Evolutionary conservation across 306 rosid genomes (phyloP).

Genomic region (barrel medic (Medicago truncatula)): DNA sequence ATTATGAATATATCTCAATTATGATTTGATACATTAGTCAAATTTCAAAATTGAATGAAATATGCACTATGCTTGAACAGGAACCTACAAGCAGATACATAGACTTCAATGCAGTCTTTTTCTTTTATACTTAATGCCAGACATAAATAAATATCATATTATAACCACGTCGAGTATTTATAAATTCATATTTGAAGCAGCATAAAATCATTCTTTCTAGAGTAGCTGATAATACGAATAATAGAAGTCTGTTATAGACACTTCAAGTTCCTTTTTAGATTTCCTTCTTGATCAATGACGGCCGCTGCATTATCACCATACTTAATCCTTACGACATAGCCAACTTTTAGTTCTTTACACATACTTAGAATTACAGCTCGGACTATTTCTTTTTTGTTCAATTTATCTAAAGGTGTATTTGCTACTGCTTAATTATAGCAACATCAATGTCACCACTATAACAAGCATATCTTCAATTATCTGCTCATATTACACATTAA

Average conservation of each 20-base stretch:
- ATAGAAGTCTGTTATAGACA: background rate
- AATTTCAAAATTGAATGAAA: constrained; percentile 23
- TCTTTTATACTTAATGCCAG: background rate
- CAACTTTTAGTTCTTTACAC: background rate
- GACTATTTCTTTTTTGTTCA: background rate
- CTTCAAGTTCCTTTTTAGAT: background rate
- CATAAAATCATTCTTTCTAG: background rate
- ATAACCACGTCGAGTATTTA: background rate
- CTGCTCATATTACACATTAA: background rate
- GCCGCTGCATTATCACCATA: background rate
- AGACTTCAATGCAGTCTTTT: background rate
- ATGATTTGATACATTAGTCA: background rate
- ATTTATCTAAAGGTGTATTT: background rate
- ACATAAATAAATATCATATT: constrained; percentile 2
- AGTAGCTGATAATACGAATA: background rate
- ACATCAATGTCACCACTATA: background rate
- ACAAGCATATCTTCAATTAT: background rate
- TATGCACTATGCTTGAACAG: constrained; percentile 9
- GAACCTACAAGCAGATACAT: background rate
- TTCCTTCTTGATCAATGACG: background rate
- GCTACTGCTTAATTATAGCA: background rate
- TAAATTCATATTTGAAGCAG: background rate
- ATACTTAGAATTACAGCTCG: background rate
- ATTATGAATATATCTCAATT: constrained; percentile 13
- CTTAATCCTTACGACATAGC: background rate